Evolutionary conservation across 225 moss, liverwort and hornwort genomes (phyloP).

Genomic region (Marchantia paleacea): DNA sequence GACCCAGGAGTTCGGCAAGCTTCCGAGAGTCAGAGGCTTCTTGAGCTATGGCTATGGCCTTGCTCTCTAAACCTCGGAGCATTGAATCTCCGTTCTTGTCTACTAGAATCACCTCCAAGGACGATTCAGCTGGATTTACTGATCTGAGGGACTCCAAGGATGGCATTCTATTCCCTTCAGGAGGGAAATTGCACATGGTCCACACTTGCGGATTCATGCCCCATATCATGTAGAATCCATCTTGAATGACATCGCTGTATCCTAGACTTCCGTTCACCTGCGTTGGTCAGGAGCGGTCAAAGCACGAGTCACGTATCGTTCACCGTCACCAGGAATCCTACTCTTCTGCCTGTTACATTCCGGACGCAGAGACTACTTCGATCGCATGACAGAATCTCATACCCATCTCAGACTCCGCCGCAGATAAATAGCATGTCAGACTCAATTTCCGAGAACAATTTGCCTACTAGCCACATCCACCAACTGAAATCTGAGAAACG

Average conservation of each 20-base stretch:
- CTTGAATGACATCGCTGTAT: slow-evolving; percentile 50
- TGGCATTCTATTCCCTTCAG: slow-evolving; percentile 40
- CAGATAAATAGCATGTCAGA: too few relatives aligned
- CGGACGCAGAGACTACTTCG: background rate
- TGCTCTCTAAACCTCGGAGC: slow-evolving; percentile 46
- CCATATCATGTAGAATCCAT: slow-evolving; percentile 49
- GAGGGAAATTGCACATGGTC: slow-evolving; percentile 47
- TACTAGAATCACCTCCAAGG: slow-evolving; percentile 45
- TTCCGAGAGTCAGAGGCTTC: slow-evolving; percentile 19
- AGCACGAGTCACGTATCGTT: background rate
- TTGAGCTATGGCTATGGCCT: slow-evolving; percentile 12
- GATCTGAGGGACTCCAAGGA: slow-evolving; percentile 42
- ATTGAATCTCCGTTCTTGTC: slow-evolving; percentile 72
- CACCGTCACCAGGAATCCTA: background rate
- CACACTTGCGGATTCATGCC: slow-evolving; percentile 52
- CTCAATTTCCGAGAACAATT: background rate
- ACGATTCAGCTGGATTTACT: slow-evolving; percentile 37
- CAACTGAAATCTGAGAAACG: background rate
- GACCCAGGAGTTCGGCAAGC: slow-evolving; percentile 45
- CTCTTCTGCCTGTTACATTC: background rate
- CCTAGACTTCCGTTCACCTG: slow-evolving; percentile 65
- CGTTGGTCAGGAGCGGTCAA: background rate
- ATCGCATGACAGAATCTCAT: background rate
- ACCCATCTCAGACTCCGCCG: background rate
- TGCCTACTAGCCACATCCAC: background rate